Evolutionary conservation across 2,329 filamentous ascomycete species (phyloP).

Genomic region (Fusarium sarcochroum): DNA sequence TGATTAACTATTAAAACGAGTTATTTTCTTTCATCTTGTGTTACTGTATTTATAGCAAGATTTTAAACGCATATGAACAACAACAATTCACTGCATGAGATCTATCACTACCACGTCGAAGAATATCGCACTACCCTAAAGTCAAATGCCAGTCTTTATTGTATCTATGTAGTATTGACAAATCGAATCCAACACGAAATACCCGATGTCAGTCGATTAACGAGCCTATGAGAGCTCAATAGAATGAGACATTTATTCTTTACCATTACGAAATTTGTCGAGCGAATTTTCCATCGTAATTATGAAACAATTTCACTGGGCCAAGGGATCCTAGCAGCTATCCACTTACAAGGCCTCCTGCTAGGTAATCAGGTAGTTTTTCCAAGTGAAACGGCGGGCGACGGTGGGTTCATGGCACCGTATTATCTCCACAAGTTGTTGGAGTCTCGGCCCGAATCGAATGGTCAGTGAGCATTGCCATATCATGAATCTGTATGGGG

Average conservation of each 20-base stretch:
- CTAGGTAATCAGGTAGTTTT: neutral
- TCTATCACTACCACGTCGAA: no score
- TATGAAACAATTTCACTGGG: constrained; percentile 14
- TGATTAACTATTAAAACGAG: no score
- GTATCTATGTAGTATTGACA: no score
- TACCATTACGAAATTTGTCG: constrained; percentile 7
- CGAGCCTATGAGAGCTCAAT: neutral
- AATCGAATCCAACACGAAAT: no score
- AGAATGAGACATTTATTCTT: constrained; percentile 17
- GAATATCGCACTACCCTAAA: no score
- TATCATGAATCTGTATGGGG: neutral
- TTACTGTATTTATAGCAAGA: no score
- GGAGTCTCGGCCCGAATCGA: constrained; percentile 7
- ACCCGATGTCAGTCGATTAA: no score
- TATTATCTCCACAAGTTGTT: constrained; percentile 1
- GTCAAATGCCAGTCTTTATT: no score
- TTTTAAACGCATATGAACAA: no score
- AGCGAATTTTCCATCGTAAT: neutral
- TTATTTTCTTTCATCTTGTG: no score
- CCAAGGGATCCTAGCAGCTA: constrained; percentile 12
- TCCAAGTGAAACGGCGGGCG: constrained; percentile 9
- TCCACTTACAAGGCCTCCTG: constrained; percentile 15
- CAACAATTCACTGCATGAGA: no score
- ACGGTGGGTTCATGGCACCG: constrained; percentile 9
- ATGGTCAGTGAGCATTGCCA: neutral